A percentile compares a stretch with the other conserved stretches of the same genome.
Conservation (phyloP, 2,329 filamentous ascomycete genomes). For the Ascochyta clinopodiicola region DNA sequence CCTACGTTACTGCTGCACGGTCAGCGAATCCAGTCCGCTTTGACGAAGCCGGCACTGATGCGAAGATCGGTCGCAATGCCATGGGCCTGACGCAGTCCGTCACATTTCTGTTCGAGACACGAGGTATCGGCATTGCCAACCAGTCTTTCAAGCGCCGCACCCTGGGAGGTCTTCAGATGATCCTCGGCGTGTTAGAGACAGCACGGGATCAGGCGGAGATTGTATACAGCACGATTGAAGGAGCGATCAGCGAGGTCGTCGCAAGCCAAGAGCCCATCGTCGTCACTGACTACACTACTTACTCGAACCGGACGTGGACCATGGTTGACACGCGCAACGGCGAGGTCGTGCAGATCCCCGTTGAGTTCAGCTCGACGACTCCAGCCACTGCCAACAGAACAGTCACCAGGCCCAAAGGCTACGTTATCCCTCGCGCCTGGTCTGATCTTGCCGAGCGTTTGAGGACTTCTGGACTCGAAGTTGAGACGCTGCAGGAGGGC, state of each 20-base stretch:
- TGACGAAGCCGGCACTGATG: conserved; percentile 45
- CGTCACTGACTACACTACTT: conserved; percentile 40
- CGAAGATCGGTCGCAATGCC: conserved; percentile 47
- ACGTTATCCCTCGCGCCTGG: conserved; percentile 48
- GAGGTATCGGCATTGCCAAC: conserved; percentile 46
- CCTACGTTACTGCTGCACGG: conserved; percentile 42
- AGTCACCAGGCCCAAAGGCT: conserved; percentile 40
- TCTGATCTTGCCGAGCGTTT: conserved; percentile 43
- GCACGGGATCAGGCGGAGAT: conserved; percentile 36
- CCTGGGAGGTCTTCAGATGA: conserved; percentile 41
- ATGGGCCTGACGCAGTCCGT: conserved; percentile 47
- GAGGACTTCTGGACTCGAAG: conserved; percentile 41
- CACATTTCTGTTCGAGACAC: conserved; percentile 46
- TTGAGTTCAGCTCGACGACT: conserved; percentile 45
- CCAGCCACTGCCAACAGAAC: conserved; percentile 46
- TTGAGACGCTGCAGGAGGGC: conserved; percentile 35
- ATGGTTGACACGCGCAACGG: conserved; percentile 44
- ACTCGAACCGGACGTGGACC: conserved; percentile 40
- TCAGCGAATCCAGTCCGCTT: conserved; percentile 31
- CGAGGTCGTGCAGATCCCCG: conserved; percentile 41
- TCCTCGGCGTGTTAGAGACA: conserved; percentile 44
- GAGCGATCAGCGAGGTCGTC: conserved; percentile 34
- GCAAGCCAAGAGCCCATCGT: conserved; percentile 37
- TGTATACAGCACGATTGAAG: conserved; percentile 39
- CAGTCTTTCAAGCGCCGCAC: conserved; percentile 45